phyloP scores from a whole-genome alignment of 805 yeast genomes.

The Zygotorulaspora florentina region DNA sequence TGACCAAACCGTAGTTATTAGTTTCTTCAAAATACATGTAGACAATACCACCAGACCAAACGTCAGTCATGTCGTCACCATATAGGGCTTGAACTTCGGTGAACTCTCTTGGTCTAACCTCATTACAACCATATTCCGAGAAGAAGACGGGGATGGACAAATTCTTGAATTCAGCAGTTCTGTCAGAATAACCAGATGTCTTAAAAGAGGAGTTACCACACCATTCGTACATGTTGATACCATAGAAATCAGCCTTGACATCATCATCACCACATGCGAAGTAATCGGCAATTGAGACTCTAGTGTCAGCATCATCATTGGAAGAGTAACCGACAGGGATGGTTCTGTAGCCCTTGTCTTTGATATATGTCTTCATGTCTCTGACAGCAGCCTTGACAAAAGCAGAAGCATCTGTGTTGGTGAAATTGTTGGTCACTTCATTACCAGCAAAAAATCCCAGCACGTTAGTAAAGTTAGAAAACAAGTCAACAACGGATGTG shows the following conservation, averaged over 20 bases:
- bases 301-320: constrained; percentile 64
- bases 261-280: constrained; percentile 69
- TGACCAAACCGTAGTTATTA: constrained; percentile 71
- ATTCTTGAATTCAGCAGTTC: constrained; percentile 61
- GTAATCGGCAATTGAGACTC: constrained; percentile 67
- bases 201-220: constrained; percentile 62
- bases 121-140: constrained; percentile 81
- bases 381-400: constrained; percentile 80
- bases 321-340: constrained; percentile 84
- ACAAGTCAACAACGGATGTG: constrained; percentile 62
- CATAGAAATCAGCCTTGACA: constrained; percentile 72
- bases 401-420: constrained; percentile 72
- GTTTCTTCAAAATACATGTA: constrained; percentile 79
- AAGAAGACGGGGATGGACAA: constrained; percentile 70
- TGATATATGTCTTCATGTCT: constrained; percentile 68
- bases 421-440: constrained; percentile 65
- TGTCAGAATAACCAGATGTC: constrained; percentile 59
- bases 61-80: constrained; percentile 67
- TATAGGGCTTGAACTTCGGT: constrained; percentile 65
- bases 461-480: constrained; percentile 65
- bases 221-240: constrained; percentile 89
- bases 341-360: constrained; percentile 53
- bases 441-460: constrained; percentile 85
- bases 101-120: constrained; percentile 64
- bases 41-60: constrained; percentile 89